Percentiles rank a stretch among this genome's conserved stretches.
These are phyloP conservation scores for Tetrahymena elliotti DNA, from an alignment of 73 alveolate genomes.

Conservation along the genomic window DNA sequence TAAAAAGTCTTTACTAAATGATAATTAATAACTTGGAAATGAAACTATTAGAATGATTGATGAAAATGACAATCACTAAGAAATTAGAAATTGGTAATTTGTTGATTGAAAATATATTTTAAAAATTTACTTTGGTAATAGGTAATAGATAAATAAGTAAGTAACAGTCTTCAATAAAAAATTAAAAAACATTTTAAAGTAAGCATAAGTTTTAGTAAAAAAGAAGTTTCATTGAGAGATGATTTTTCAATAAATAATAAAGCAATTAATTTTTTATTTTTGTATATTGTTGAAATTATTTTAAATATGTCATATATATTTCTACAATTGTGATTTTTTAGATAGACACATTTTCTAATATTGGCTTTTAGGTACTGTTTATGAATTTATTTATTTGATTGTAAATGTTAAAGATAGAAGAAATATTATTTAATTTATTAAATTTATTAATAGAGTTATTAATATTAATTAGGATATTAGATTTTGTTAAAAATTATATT, in stretches of 20 bases:
- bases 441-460: background rate
- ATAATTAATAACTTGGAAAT: background rate
- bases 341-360: background rate
- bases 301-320: no score
- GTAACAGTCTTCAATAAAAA: background rate
- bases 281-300: background rate
- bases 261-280: no score
- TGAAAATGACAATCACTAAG: background rate
- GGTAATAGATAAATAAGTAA: background rate
- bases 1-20: background rate
- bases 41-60: background rate
- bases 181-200: no score
- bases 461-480: background rate
- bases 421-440: no score
- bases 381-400: background rate
- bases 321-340: no score
- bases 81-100: background rate
- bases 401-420: background rate
- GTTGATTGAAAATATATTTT: no score
- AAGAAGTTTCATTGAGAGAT: background rate
- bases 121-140: no score
- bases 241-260: background rate
- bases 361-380: background rate
- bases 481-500: background rate
- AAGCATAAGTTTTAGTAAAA: background rate